Percentiles rank a stretch among this genome's conserved stretches.
Conservation (phyloP, 1,139 yeast genomes). For the Blastobotrys petasosporus region DNA sequence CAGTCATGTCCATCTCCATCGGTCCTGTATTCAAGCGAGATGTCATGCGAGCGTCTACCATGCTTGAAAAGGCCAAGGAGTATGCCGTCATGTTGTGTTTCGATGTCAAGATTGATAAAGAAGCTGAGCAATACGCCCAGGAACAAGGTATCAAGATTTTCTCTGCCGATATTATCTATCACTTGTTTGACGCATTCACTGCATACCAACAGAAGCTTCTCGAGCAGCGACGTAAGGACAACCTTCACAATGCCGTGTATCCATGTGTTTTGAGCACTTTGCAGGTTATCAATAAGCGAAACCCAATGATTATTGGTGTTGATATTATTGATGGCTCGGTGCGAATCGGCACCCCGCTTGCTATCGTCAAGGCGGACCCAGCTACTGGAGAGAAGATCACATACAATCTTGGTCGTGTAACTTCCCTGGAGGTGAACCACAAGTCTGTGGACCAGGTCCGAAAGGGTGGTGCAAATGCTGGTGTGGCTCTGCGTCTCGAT, state of each 20-base stretch:
- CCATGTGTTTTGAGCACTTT: constrained; percentile 93
- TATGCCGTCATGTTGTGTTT: constrained; percentile 95
- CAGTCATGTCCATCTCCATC: constrained; percentile 95
- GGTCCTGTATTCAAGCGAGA: constrained; percentile 98
- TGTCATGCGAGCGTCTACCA: constrained; percentile 93
- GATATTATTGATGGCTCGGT: constrained; percentile 90
- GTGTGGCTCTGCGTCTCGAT: constrained; percentile 97
- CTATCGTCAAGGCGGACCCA: constrained; percentile 89
- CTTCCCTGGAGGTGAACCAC: constrained; percentile 90
- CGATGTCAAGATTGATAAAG: constrained; percentile 94
- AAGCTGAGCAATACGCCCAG: constrained; percentile 95
- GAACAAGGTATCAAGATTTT: constrained; percentile 89
- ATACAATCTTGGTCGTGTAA: constrained; percentile 76
- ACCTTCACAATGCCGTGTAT: constrained; percentile 82
- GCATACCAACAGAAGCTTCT: constrained; percentile 83
- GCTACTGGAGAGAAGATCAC: constrained; percentile 68
- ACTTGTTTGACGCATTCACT: constrained; percentile 89
- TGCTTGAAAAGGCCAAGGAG: constrained; percentile 96
- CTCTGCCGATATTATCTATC: constrained; percentile 94
- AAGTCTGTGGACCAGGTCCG: constrained; percentile 71
- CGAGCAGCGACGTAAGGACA: constrained; percentile 86
- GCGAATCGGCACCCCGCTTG: constrained; percentile 89
- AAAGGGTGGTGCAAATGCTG: constrained; percentile 94
- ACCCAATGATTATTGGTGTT: constrained; percentile 99
- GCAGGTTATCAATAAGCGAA: constrained; percentile 96